Evolutionary conservation across 108 stramenopile species (phyloP).

Genomic region (Nannochloropsis oceanica): DNA sequence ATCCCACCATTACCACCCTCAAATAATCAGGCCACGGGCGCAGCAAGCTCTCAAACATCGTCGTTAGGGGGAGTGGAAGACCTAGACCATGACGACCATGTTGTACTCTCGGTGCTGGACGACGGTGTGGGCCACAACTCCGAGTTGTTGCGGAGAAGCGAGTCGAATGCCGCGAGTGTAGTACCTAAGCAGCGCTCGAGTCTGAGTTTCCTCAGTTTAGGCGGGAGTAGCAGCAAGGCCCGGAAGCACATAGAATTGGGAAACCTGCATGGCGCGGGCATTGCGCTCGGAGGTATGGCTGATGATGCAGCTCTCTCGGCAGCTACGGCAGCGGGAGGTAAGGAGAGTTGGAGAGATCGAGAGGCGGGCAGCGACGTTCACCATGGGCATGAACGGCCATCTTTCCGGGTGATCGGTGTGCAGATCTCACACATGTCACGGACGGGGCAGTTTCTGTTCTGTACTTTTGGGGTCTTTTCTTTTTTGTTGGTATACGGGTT

Average conservation of each 20-base stretch:
- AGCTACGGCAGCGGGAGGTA: not conserved
- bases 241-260: not conserved
- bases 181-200: not conserved
- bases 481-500: slow-evolving; percentile 32
- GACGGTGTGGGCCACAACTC: not conserved
- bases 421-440: slow-evolving; percentile 21
- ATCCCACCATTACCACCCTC: not conserved
- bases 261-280: not conserved
- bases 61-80: not conserved
- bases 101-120: not conserved
- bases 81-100: not conserved
- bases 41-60: not conserved
- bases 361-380: not conserved
- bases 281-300: not conserved
- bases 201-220: not conserved
- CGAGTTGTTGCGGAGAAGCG: not conserved
- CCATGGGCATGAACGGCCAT: not conserved
- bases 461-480: slow-evolving; percentile 21
- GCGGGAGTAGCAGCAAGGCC: not conserved
- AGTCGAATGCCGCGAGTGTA: not conserved
- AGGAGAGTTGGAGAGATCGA: not conserved
- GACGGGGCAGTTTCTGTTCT: slow-evolving; percentile 22
- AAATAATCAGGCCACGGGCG: not conserved
- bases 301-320: not conserved
- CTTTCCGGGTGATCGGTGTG: slow-evolving; percentile 29